phyloP scores from a whole-genome alignment of 164 flowering plant genomes.

The Houttuynia cordata region DNA sequence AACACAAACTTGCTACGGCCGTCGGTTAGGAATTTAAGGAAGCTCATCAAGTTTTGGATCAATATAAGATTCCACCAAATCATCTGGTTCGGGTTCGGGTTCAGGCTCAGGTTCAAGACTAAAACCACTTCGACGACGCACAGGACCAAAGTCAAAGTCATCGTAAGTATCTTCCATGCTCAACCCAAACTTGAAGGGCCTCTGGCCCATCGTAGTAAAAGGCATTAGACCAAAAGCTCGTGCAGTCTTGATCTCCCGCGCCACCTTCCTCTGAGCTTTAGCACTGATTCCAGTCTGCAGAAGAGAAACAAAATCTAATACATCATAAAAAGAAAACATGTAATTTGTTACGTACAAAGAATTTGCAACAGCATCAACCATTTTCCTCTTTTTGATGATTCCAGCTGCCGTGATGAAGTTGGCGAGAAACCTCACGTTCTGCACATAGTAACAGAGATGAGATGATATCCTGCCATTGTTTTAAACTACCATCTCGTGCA shows the following conservation, averaged over 20 bases:
- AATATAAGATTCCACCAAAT: not conserved
- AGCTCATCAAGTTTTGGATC: not conserved
- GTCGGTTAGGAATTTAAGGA: not conserved
- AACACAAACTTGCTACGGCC: not conserved
- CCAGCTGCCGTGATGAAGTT: conserved; percentile 88
- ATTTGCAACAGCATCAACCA: conserved; percentile 23
- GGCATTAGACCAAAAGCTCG: conserved; percentile 92
- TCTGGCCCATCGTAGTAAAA: conserved; percentile 90
- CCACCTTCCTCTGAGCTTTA: conserved; percentile 90
- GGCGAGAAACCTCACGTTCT: conserved; percentile 90
- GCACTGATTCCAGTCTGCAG: conserved; percentile 77
- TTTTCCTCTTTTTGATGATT: conserved; percentile 65
- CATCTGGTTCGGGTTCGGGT: not conserved
- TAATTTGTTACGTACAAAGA: too few relatives aligned
- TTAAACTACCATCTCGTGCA: not conserved
- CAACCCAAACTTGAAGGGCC: conserved; percentile 46
- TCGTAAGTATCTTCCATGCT: conserved; percentile 44
- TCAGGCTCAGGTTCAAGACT: not conserved
- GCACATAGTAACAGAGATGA: conserved; percentile 10
- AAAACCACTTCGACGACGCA: not conserved
- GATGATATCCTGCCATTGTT: not conserved
- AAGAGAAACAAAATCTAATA: not conserved
- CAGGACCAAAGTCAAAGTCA: conserved; percentile 20
- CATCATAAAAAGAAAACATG: too few relatives aligned
- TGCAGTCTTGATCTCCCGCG: conserved; percentile 90